Conservation (phyloP, 2,329 filamentous ascomycete genomes). For the Aspergillus nomiae region DNA sequence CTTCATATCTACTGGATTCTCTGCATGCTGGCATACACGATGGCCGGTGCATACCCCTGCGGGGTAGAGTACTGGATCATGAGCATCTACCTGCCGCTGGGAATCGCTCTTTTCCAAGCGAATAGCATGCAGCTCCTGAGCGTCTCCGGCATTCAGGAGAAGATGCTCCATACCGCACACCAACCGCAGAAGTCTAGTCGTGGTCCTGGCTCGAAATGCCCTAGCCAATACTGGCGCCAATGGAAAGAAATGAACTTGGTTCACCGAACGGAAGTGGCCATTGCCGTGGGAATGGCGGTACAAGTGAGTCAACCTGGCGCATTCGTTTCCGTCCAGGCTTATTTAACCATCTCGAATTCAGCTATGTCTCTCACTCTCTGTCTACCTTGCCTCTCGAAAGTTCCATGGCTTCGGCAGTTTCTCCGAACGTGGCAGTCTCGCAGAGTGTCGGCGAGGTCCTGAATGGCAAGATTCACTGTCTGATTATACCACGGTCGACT, state of each 20-base stretch:
- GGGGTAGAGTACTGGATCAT: background rate
- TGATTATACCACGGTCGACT: background rate
- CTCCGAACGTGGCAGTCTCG: background rate
- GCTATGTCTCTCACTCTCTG: background rate
- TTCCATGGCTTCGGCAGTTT: background rate
- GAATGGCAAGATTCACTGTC: background rate
- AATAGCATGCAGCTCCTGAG: background rate
- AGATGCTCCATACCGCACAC: background rate
- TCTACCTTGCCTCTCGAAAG: background rate
- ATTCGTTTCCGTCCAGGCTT: fast-evolving
- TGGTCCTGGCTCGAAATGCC: background rate
- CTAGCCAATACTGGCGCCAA: background rate
- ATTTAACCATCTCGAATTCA: background rate
- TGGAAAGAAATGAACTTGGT: background rate
- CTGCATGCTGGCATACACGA: background rate
- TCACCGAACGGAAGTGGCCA: background rate
- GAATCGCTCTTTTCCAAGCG: background rate
- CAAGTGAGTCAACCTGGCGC: background rate
- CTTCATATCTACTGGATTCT: slow-evolving; percentile 1
- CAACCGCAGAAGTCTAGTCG: background rate
- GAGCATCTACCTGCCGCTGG: background rate
- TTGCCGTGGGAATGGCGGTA: background rate
- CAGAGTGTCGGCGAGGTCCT: background rate
- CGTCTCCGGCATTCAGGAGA: background rate
- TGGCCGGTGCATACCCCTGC: background rate